phyloP scores from a whole-genome alignment of 2,329 filamentous ascomycete species.

The Cordyceps cicadae region DNA sequence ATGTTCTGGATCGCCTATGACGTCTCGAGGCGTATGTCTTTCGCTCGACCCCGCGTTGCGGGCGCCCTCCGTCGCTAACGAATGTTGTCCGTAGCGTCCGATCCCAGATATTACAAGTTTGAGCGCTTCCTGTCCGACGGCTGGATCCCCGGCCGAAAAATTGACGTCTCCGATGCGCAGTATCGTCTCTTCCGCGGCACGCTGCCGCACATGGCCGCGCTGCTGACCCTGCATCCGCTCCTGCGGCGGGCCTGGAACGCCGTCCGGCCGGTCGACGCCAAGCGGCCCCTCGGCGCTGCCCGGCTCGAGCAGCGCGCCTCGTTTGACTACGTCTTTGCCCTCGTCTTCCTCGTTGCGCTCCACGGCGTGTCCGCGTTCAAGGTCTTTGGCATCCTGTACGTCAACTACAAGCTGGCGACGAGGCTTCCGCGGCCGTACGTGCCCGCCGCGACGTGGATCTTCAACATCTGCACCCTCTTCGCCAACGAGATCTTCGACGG shows the following conservation, averaged over 20 bases:
- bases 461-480: conserved; percentile 80
- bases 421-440: conserved; percentile 61
- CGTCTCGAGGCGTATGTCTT: conserved; percentile 66
- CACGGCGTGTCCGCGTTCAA: conserved; percentile 84
- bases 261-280: conserved; percentile 30
- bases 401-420: conserved; percentile 76
- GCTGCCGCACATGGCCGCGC: conserved; percentile 66
- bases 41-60: not conserved
- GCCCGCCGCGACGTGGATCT: conserved; percentile 74
- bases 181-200: conserved; percentile 81
- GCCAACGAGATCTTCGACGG: conserved; percentile 78
- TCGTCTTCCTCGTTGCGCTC: conserved; percentile 67
- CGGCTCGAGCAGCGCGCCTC: conserved; percentile 61
- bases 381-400: conserved; percentile 66
- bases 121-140: conserved; percentile 63
- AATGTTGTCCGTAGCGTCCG: conserved; percentile 48
- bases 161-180: conserved; percentile 85
- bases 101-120: conserved; percentile 73
- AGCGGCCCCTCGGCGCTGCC: conserved; percentile 39
- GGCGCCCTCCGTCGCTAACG: not conserved
- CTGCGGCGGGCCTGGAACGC: conserved; percentile 64
- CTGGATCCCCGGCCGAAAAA: conserved; percentile 88
- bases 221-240: conserved; percentile 72
- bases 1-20: conserved; percentile 90
- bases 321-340: conserved; percentile 77